Conservation (phyloP, 441 rosid genomes). For the Mallotus japonicus region DNA sequence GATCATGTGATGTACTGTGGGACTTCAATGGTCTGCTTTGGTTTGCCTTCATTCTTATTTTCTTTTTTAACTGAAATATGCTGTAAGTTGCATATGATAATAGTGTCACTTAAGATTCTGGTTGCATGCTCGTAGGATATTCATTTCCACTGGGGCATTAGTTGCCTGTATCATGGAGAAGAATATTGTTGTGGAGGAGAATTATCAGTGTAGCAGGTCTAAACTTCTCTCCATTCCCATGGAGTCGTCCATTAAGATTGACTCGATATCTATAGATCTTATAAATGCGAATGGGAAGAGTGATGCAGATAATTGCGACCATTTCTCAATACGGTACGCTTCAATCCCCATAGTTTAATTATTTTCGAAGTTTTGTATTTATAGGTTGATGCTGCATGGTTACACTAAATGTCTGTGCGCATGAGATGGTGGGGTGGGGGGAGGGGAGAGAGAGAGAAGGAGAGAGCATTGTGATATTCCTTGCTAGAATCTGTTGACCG, state of each 20-base stretch:
- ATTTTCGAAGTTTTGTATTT: neutral
- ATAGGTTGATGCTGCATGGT: neutral
- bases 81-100: slow-evolving; percentile 7
- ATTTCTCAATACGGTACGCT: slow-evolving; percentile 84
- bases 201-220: slow-evolving; percentile 30
- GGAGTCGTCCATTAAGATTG: slow-evolving; percentile 60
- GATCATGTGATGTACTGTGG: slow-evolving; percentile 11
- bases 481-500: neutral
- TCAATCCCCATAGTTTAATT: slow-evolving; percentile 10
- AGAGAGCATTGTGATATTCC: neutral
- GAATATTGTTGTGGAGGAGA: slow-evolving; percentile 33
- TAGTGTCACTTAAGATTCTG: slow-evolving; percentile 12
- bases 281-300: slow-evolving; percentile 36
- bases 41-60: neutral
- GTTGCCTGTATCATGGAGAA: slow-evolving; percentile 32
- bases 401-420: neutral
- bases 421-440: neutral
- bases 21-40: slow-evolving; percentile 19
- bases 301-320: slow-evolving; percentile 49
- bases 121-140: slow-evolving; percentile 22
- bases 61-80: neutral
- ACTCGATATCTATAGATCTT: slow-evolving; percentile 71
- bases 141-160: slow-evolving; percentile 25
- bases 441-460: neutral
- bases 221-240: slow-evolving; percentile 37